Evolutionary conservation across 2,329 filamentous ascomycete genomes (phyloP).

Genomic region (Fusarium sambucinum): DNA sequence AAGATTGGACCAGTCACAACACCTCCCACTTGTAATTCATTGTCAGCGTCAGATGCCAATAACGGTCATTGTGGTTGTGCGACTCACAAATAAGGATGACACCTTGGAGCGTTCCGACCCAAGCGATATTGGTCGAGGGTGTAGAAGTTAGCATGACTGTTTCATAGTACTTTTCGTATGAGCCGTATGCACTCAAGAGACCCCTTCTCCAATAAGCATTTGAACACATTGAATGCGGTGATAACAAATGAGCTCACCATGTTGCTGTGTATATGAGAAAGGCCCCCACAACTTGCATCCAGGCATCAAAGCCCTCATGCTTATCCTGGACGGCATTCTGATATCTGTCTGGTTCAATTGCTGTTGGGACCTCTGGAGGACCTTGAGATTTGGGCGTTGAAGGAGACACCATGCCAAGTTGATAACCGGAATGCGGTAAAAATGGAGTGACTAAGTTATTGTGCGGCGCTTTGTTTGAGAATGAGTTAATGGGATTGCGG

Average conservation of each 20-base stretch:
- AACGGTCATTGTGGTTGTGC: background rate
- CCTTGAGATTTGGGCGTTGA: background rate
- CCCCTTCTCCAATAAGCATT: background rate
- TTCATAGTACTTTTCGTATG: background rate
- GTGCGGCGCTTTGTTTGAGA: no score
- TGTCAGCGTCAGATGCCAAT: background rate
- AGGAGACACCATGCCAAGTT: constrained; percentile 2
- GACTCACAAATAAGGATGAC: background rate
- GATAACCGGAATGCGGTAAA: background rate
- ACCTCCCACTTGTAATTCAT: background rate
- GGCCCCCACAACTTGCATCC: constrained; percentile 1
- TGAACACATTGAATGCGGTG: background rate
- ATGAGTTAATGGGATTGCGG: no score
- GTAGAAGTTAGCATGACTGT: background rate
- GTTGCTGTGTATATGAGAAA: constrained; percentile 4
- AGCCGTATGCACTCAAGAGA: background rate
- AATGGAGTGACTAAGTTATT: no score
- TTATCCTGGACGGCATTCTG: background rate
- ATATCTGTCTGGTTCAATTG: background rate
- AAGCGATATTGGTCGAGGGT: background rate
- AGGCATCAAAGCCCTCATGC: constrained; percentile 1
- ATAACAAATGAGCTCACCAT: background rate
- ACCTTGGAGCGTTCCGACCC: background rate
- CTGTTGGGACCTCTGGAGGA: background rate
- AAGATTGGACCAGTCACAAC: background rate